Conservation (phyloP, 768 basidiomycete genomes). For the Trametes sanguinea region DNA sequence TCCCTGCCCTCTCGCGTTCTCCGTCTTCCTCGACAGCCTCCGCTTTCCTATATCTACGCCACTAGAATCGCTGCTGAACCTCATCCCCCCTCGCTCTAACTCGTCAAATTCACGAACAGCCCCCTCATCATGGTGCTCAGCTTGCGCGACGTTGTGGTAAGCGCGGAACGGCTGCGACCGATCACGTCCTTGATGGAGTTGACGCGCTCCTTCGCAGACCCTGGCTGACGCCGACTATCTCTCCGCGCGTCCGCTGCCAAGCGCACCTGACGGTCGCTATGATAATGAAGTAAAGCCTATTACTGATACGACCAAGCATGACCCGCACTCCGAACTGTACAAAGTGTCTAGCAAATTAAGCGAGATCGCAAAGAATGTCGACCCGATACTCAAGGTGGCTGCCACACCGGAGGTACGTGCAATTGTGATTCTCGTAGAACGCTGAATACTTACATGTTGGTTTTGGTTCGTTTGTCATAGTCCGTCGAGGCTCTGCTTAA, state of each 20-base stretch:
- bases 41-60: conserved; percentile 5
- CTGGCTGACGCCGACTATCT: conserved; percentile 40
- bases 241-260: conserved; percentile 39
- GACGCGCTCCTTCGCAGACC: conserved; percentile 11
- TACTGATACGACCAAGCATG: conserved; percentile 25
- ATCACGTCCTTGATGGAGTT: not conserved
- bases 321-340: conserved; percentile 39
- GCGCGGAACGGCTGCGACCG: not conserved
- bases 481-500: conserved; percentile 50
- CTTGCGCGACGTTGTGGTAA: conserved; percentile 16
- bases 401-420: conserved; percentile 16
- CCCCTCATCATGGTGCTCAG: conserved; percentile 7
- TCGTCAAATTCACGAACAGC: not conserved
- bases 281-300: conserved; percentile 39
- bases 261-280: conserved; percentile 47
- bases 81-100: not conserved
- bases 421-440: not conserved
- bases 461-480: conserved; percentile 25
- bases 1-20: conserved; percentile 8
- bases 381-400: conserved; percentile 21
- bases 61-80: too few relatives aligned
- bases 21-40: conserved; percentile 3
- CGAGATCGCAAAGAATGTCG: conserved; percentile 14
- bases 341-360: conserved; percentile 31
- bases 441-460: not conserved